Evolutionary conservation across 2,329 filamentous ascomycete species (phyloP).

Genomic region (Teratosphaeria nubilosa): DNA sequence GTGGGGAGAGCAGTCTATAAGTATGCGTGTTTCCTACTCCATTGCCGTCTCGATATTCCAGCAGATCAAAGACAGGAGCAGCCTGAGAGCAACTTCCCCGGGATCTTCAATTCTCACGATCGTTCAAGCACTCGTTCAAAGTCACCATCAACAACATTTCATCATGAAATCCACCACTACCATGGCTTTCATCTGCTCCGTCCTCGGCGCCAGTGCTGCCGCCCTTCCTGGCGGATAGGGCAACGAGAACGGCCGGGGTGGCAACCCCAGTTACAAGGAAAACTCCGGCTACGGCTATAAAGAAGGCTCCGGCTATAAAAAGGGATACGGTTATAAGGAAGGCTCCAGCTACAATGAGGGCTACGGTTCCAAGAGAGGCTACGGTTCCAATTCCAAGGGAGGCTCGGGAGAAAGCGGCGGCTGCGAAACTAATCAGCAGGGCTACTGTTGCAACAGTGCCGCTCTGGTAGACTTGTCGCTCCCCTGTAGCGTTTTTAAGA

Average conservation of each 20-base stretch:
- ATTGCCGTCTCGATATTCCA: too few relatives aligned
- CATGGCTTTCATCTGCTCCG: background rate
- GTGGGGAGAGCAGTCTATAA: too few relatives aligned
- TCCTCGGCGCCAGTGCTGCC: background rate
- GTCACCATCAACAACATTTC: background rate
- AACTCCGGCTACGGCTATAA: too few relatives aligned
- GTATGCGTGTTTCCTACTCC: too few relatives aligned
- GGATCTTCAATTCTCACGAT: background rate
- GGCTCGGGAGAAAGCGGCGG: background rate
- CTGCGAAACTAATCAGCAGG: background rate
- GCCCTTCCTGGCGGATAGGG: background rate
- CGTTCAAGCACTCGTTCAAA: background rate
- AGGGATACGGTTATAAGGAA: too few relatives aligned
- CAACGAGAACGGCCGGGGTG: background rate
- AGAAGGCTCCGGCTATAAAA: too few relatives aligned
- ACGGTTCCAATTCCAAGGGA: too few relatives aligned
- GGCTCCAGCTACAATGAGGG: too few relatives aligned
- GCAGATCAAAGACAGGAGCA: background rate
- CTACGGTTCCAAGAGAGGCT: too few relatives aligned
- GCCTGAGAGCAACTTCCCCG: background rate
- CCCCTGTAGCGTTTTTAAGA: too few relatives aligned
- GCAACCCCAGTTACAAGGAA: background rate
- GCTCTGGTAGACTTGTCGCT: too few relatives aligned
- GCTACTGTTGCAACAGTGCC: background rate
- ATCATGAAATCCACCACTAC: background rate